Base-by-base conservation (phyloP, 2,329 filamentous ascomycete genomes). In the Huntiella moniliformis region DNA sequence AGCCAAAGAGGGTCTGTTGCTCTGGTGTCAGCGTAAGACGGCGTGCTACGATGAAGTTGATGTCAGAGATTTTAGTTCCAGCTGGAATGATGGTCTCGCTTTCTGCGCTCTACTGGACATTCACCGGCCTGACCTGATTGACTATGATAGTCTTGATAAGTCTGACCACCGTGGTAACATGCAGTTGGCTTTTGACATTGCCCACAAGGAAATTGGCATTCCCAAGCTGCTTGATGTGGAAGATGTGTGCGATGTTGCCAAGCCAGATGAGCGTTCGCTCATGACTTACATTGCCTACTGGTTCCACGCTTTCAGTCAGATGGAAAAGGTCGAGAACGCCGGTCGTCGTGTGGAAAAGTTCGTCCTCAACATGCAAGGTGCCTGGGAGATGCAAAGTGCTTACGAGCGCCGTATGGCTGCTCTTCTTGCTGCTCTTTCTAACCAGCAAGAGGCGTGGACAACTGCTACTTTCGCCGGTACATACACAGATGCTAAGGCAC, bases 221-320 rank as follows among this genome's bases (percentile, higher is more conserved):
- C 91, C 91, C 12, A 84, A 88, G 56, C 69, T 98, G 59, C 73
- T 98, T 49, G 91, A 98, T 60, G 91, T 96, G 11, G 91, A 98
- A 63, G 91, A 98, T 66, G 91, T 98, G 15, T 94, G 85, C 60
- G 91, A 98, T 59, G 88, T 98, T 22, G 74, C 86, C 17, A 92
- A 91, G 64, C 91, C 91, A 17, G 91, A 98, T 60, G 91, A 98
- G 63, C 79, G 85, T 55, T 92, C 83, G 60, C 71, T 98, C 59
- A 98, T 98, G 91, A 98, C 91, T 1, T 98, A 98, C 62, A 98
- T 98, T 56, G 91, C 91, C 52, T 98, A 98, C 67, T 98, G 91
- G 91, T 98, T 98, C 71, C 91, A 98, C 59, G 91, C 91, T 55
- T 98, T 98, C 61, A 96, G 88, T 28, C 88, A 96, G 58, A 92